Percentiles rank a stretch among this genome's conserved stretches.
Evolutionary conservation across 345 rosid genomes (phyloP).

Genomic region (Corymbia maculata): DNA sequence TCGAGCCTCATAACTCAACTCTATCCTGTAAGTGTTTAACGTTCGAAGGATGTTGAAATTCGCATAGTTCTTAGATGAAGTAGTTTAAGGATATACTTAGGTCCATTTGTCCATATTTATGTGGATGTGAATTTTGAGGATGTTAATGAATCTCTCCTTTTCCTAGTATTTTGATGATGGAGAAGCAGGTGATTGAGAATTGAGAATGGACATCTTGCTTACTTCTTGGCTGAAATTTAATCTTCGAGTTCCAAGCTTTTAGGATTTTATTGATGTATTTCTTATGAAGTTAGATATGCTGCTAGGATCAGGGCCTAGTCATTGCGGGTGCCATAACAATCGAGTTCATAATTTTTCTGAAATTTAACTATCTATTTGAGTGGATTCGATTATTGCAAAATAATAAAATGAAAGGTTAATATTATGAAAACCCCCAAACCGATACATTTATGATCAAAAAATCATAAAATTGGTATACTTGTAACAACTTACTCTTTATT

Average conservation of each 20-base stretch:
- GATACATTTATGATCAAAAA: too few relatives aligned
- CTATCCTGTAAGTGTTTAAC: too few relatives aligned
- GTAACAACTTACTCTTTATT: too few relatives aligned
- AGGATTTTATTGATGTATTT: background rate
- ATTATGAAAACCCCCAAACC: too few relatives aligned
- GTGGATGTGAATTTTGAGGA: background rate
- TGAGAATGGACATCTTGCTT: background rate
- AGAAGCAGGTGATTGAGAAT: background rate
- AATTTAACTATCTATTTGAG: background rate
- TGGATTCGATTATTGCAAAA: background rate
- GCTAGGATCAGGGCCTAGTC: background rate
- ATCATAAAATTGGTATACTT: too few relatives aligned
- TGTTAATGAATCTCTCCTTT: background rate
- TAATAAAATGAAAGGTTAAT: background rate
- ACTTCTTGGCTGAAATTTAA: background rate
- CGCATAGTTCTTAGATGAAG: too few relatives aligned
- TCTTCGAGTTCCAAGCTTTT: background rate
- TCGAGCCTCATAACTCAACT: too few relatives aligned
- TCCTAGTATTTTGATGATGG: background rate
- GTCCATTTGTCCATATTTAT: background rate
- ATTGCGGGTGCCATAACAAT: background rate
- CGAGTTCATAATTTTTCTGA: background rate
- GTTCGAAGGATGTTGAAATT: too few relatives aligned
- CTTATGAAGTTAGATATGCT: background rate
- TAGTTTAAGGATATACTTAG: too few relatives aligned